Evolutionary conservation across 2,329 filamentous ascomycete genomes (phyloP).

Genomic region (Thermothelomyces thermophilus): DNA sequence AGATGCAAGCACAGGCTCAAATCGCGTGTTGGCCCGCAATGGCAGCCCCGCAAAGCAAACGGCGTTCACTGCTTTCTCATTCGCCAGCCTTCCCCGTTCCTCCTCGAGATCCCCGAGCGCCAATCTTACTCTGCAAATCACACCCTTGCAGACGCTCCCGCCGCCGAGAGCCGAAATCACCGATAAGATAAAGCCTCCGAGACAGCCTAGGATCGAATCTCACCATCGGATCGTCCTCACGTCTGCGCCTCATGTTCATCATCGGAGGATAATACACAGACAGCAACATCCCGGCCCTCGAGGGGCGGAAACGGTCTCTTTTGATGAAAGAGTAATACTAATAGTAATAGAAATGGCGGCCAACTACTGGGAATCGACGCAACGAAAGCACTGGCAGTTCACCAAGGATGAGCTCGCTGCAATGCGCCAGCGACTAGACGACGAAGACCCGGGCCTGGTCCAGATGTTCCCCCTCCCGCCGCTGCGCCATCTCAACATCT

Average conservation of each 20-base stretch:
- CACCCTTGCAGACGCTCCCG: background rate
- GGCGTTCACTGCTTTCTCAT: constrained; percentile 5
- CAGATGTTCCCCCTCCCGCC: constrained; percentile 79
- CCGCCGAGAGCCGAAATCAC: background rate
- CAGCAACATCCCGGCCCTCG: background rate
- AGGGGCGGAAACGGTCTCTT: constrained; percentile 1
- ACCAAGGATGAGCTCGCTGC: constrained; percentile 71
- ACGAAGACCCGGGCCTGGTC: constrained; percentile 66
- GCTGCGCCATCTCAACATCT: constrained; percentile 76
- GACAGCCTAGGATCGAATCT: background rate
- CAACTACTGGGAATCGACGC: constrained; percentile 95
- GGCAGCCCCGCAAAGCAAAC: background rate
- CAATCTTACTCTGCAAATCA: background rate
- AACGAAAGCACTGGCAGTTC: constrained; percentile 86
- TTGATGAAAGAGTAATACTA: no score
- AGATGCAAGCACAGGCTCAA: no score
- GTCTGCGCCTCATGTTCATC: background rate
- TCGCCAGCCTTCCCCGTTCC: no score
- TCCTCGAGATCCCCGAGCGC: background rate
- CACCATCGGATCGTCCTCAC: background rate
- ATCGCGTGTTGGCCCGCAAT: background rate
- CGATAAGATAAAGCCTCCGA: constrained; percentile 1
- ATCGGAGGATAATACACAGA: background rate
- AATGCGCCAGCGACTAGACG: constrained; percentile 69
- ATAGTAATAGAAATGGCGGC: constrained; percentile 86